A percentile compares a stretch with the other conserved stretches of the same genome.
These are phyloP conservation scores for Neonothopanus nambi DNA, from an alignment of 1,284 basidiomycete genomes.

Conservation along the genomic window DNA sequence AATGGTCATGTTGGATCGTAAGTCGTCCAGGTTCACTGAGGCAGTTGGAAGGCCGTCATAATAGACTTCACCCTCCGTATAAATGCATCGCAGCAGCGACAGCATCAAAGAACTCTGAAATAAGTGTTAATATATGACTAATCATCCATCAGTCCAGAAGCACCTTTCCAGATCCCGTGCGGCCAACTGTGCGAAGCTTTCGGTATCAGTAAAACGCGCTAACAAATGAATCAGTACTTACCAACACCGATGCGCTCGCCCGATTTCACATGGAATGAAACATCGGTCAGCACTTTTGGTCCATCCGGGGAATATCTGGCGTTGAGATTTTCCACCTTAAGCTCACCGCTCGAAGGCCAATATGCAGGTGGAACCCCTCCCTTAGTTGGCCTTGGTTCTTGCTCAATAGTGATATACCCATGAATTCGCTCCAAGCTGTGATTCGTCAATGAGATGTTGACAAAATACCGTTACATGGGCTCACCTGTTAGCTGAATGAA, in stretches of 20 bases:
- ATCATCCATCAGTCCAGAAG: not conserved
- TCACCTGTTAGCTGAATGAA: slow-evolving; percentile 18
- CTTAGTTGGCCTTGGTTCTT: slow-evolving; percentile 46
- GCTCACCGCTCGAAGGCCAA: slow-evolving; percentile 64
- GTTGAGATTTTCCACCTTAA: slow-evolving; percentile 52
- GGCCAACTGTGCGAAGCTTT: slow-evolving; percentile 40
- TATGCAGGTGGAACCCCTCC: slow-evolving; percentile 58
- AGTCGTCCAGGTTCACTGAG: slow-evolving; percentile 51
- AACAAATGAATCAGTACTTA: slow-evolving; percentile 14
- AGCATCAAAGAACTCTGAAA: slow-evolving; percentile 34
- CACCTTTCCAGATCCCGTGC: slow-evolving; percentile 64
- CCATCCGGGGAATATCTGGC: slow-evolving; percentile 46
- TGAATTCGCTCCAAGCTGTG: slow-evolving; percentile 59
- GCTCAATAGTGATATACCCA: slow-evolving; percentile 57
- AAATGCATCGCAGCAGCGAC: slow-evolving; percentile 40
- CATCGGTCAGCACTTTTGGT: slow-evolving; percentile 43
- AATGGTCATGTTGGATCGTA: slow-evolving; percentile 49
- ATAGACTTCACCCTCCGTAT: slow-evolving; percentile 42
- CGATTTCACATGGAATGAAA: slow-evolving; percentile 44
- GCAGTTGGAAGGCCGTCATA: slow-evolving; percentile 38
- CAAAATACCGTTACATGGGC: not conserved
- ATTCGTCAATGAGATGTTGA: not conserved
- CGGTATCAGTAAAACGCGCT: not conserved
- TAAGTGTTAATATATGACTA: slow-evolving; percentile 5
- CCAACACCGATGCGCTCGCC: slow-evolving; percentile 52